Conservation (phyloP, 1,284 basidiomycete genomes). For the Ganoderma lucidum region DNA sequence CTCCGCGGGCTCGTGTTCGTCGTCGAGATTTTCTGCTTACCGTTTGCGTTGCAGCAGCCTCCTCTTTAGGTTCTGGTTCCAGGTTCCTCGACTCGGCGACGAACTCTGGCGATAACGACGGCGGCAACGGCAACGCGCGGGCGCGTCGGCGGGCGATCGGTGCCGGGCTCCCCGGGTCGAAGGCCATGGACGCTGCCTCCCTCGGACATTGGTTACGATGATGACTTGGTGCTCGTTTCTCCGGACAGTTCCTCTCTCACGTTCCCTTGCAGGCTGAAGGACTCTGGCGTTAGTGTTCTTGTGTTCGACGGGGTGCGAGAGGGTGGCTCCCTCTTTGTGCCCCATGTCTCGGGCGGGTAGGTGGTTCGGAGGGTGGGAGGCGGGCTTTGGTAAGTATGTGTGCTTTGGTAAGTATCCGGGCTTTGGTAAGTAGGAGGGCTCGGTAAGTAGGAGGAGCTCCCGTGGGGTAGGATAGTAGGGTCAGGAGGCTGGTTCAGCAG, state of each 20-base stretch:
- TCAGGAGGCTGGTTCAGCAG: too few species aligned
- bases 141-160: neutral
- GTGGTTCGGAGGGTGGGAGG: too few species aligned
- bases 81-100: neutral
- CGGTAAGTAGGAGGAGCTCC: too few species aligned
- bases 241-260: neutral
- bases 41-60: neutral
- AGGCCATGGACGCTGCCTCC: neutral
- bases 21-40: neutral
- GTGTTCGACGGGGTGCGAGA: conserved; percentile 1
- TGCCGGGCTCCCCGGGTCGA: neutral
- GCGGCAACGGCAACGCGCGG: neutral
- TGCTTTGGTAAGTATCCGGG: too few species aligned
- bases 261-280: neutral
- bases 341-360: neutral
- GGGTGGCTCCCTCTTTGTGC: conserved; percentile 3
- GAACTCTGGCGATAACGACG: neutral
- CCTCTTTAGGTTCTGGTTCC: neutral
- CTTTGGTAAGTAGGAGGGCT: too few species aligned
- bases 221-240: neutral
- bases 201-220: conserved; percentile 1
- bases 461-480: neutral
- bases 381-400: too few species aligned
- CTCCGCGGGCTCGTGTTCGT: neutral
- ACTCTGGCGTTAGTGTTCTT: neutral